Percentiles rank a stretch among this genome's conserved stretches.
Evolutionary conservation across 805 yeast species (phyloP).

Genomic region (Barnettozyma botsteinii): DNA sequence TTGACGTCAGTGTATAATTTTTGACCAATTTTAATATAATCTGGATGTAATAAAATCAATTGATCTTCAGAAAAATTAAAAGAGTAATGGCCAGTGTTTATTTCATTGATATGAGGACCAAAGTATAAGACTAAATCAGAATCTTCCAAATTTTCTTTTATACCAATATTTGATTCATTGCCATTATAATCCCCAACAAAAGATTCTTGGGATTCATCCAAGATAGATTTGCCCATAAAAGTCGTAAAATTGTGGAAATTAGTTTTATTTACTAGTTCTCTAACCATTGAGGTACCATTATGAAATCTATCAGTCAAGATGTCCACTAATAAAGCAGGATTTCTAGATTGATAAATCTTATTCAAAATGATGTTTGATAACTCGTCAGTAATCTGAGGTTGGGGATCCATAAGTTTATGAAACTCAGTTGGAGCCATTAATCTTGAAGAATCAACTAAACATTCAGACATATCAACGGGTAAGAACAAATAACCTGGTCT

Average conservation of each 20-base stretch:
- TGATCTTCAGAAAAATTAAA: slow-evolving; percentile 38
- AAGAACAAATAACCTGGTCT: slow-evolving; percentile 81
- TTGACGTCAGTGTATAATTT: slow-evolving; percentile 35
- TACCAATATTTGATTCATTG: slow-evolving; percentile 41
- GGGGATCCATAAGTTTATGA: slow-evolving; percentile 18
- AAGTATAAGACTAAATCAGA: slow-evolving; percentile 67
- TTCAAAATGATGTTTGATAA: slow-evolving; percentile 41
- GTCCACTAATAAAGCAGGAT: slow-evolving; percentile 70
- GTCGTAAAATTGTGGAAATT: slow-evolving; percentile 54
- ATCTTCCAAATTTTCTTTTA: slow-evolving; percentile 40
- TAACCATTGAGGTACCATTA: slow-evolving; percentile 36
- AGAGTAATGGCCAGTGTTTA: slow-evolving; percentile 63
- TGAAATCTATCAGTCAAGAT: slow-evolving; percentile 60
- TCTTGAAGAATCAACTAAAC: slow-evolving; percentile 32
- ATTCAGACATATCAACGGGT: slow-evolving; percentile 63
- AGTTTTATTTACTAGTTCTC: slow-evolving; percentile 39
- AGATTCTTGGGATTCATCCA: slow-evolving; percentile 62
- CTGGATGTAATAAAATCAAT: slow-evolving; percentile 47
- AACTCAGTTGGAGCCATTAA: slow-evolving; percentile 31
- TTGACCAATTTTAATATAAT: slow-evolving; percentile 44
- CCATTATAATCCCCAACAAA: slow-evolving; percentile 77
- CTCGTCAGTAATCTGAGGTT: slow-evolving; percentile 26
- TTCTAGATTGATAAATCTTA: slow-evolving; percentile 44
- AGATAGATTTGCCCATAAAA: slow-evolving; percentile 62
- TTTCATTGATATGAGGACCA: slow-evolving; percentile 65